Conservation (phyloP, 2,329 filamentous ascomycete genomes). For the Cercospora sojina region DNA sequence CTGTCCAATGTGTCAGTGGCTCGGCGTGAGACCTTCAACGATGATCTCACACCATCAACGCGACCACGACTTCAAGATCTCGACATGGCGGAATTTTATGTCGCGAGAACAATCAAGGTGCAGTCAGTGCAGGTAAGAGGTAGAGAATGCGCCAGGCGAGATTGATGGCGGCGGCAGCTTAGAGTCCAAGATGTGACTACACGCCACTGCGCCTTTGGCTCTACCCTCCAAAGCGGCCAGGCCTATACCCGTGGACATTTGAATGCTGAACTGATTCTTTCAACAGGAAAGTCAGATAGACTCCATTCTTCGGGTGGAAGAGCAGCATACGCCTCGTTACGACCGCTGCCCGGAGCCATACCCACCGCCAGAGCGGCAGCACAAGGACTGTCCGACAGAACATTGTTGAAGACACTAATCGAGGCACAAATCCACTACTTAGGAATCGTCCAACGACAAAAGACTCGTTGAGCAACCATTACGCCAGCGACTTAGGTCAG, state of each 20-base stretch:
- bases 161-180: background rate
- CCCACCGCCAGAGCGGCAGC: too few relatives aligned
- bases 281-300: background rate
- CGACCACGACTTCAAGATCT: background rate
- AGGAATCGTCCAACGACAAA: too few relatives aligned
- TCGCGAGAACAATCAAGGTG: background rate
- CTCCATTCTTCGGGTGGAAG: background rate
- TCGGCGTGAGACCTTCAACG: background rate
- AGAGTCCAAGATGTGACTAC: background rate
- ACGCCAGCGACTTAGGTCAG: too few relatives aligned
- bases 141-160: background rate
- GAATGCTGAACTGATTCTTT: background rate
- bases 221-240: background rate
- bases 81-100: background rate
- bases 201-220: background rate
- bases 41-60: background rate
- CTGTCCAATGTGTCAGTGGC: constrained; percentile 1
- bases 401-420: too few relatives aligned
- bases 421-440: too few relatives aligned
- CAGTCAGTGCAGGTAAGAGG: background rate
- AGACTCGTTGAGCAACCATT: too few relatives aligned
- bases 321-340: background rate
- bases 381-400: too few relatives aligned
- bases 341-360: too few relatives aligned
- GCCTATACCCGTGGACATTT: too few relatives aligned